Percentiles rank a stretch among this genome's conserved stretches.
Conservation (phyloP, 2,329 filamentous ascomycete species). For the Fusarium tricinctum region DNA sequence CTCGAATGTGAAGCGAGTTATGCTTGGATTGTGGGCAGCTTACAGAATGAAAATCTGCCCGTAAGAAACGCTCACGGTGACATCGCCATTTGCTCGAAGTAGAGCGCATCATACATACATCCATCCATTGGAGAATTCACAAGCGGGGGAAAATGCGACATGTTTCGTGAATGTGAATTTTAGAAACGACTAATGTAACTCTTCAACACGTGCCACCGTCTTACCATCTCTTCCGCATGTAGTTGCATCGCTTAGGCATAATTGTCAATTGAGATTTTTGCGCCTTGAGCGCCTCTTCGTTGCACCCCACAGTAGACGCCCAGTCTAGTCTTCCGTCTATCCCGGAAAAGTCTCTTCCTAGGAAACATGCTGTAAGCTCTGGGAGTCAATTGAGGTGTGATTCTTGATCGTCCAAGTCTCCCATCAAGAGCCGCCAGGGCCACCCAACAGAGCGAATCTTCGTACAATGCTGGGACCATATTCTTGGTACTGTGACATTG, state of each 20-base stretch:
- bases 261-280: slow-evolving; percentile 45
- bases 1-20: neutral
- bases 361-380: slow-evolving; percentile 14
- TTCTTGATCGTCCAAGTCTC: slow-evolving; percentile 37
- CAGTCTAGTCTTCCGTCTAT: slow-evolving; percentile 9
- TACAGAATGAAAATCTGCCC: neutral
- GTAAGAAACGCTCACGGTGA: neutral
- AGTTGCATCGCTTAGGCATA: slow-evolving; percentile 45
- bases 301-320: slow-evolving; percentile 25
- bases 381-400: slow-evolving; percentile 21
- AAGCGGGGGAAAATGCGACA: slow-evolving; percentile 20
- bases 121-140: neutral
- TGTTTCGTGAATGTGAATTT: slow-evolving; percentile 29
- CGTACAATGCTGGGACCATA: slow-evolving; percentile 95
- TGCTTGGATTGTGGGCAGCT: neutral
- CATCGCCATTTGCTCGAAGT: neutral
- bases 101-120: slow-evolving; percentile 32
- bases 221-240: slow-evolving; percentile 32
- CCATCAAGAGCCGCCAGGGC: slow-evolving; percentile 82
- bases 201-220: slow-evolving; percentile 34
- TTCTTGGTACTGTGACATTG: slow-evolving; percentile 80
- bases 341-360: slow-evolving; percentile 8
- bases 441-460: slow-evolving; percentile 92
- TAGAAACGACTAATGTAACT: slow-evolving; percentile 43
- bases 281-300: slow-evolving; percentile 39